Base-by-base conservation (phyloP, 208 protist species). In the Willaertia magna region DNA sequence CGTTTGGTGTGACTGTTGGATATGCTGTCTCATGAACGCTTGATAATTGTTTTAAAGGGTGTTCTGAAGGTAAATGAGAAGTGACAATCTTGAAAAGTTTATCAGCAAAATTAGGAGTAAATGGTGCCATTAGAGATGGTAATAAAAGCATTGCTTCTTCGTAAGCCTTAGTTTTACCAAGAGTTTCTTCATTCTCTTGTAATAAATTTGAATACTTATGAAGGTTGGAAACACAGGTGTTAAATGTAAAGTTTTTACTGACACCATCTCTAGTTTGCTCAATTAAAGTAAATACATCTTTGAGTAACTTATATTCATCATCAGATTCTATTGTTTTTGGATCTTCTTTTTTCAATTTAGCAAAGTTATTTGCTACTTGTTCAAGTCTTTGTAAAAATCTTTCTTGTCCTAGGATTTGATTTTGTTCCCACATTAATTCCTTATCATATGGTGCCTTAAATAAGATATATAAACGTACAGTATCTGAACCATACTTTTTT, bases 391-490 rank as follows among this genome's bases (percentile, higher is more conserved):
- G 40, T 12, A 89, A 59, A 67, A 85, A 90, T 26, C 88, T 85
- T n/a, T n/a, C 26, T 74, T 84, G 78, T 14, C 88, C 88, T 7
- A 79, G 30, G 22, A 92, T 86, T 39, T 49, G 84, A 11, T 42
- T 20, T 20, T 84, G 61, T 34, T 89, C 88, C 89, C 89, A 93
- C 43, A 90, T 88, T 0, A 92, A 84, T 48, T 86, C 89, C 48
- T 74, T 30, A 4, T 91, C 86, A 42, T 87, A 86, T 49, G 91
- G 91, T 20, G 92, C 92, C 74, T 92, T 92, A 79, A 94, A 94
- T 1, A 94, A 83, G 26, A 93, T 85, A 59, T 88, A 93, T 0
- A 92, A 26, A 39, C 93, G 89, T 12, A 93, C 79, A 46, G 40
- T 43, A 75, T 86, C 84, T 14, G 84, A 42, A 34, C 84, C 84